Evolutionary conservation across 2,329 filamentous ascomycete genomes (phyloP).

Genomic region (Myotisia sp.): DNA sequence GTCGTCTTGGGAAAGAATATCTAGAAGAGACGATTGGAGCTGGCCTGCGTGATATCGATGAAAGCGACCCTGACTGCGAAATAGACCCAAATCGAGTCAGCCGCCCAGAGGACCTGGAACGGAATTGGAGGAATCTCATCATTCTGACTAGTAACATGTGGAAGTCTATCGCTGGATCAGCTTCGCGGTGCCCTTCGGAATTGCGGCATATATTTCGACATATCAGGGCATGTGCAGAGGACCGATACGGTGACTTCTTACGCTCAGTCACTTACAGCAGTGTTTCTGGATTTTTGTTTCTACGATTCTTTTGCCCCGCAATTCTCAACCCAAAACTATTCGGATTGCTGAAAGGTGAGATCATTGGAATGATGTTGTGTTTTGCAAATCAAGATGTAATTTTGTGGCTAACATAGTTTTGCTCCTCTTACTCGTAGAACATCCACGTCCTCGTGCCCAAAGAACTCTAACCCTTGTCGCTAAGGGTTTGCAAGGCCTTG

Average conservation of each 20-base stretch:
- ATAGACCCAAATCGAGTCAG: slow-evolving; percentile 74
- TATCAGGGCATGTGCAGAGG: slow-evolving; percentile 80
- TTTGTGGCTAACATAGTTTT: not conserved
- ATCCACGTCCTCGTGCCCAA: slow-evolving; percentile 68
- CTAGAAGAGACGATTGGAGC: slow-evolving; percentile 74
- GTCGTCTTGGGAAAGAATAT: slow-evolving; percentile 81
- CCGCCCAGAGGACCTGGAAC: slow-evolving; percentile 55
- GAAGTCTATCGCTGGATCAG: slow-evolving; percentile 66
- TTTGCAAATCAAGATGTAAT: slow-evolving; percentile 5
- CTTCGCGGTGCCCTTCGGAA: slow-evolving; percentile 61
- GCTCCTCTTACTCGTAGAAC: slow-evolving; percentile 40
- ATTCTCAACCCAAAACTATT: slow-evolving; percentile 91
- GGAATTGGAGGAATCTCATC: slow-evolving; percentile 70
- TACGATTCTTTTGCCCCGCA: slow-evolving; percentile 92
- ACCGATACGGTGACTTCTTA: slow-evolving; percentile 84
- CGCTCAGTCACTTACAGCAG: slow-evolving; percentile 84
- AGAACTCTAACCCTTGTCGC: slow-evolving; percentile 83
- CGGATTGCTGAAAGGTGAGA: slow-evolving; percentile 57
- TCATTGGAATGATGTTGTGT: too few species aligned
- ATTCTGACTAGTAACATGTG: slow-evolving; percentile 68
- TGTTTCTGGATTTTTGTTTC: slow-evolving; percentile 84
- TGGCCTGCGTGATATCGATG: slow-evolving; percentile 77
- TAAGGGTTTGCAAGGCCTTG: slow-evolving; percentile 79
- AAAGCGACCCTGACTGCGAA: slow-evolving; percentile 81
- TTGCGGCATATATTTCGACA: slow-evolving; percentile 78